A percentile compares a stretch with the other conserved stretches of the same genome.
Evolutionary conservation across 192 early-diverging fungal genomes (phyloP).

Genomic region (Podila clonocystis): DNA sequence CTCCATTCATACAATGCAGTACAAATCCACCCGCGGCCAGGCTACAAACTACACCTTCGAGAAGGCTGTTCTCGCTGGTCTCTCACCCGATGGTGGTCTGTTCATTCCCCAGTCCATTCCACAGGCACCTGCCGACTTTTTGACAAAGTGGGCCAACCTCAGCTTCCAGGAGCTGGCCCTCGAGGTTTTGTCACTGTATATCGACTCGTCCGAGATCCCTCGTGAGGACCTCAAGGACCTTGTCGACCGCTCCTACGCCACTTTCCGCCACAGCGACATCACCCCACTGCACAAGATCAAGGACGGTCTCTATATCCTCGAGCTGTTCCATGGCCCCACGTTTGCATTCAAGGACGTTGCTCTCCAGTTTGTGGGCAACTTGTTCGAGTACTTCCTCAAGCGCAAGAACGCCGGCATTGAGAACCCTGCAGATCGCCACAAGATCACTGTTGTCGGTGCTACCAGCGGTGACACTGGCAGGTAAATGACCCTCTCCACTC

Average conservation of each 20-base stretch:
- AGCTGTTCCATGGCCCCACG: constrained; percentile 97
- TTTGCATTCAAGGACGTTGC: constrained; percentile 99
- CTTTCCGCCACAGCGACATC: constrained; percentile 79
- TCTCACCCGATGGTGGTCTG: constrained; percentile 93
- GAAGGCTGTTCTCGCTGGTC: constrained; percentile 91
- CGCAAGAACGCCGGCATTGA: constrained; percentile 67
- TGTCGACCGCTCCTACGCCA: constrained; percentile 77
- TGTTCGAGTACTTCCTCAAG: constrained; percentile 97
- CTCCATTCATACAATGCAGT: constrained; percentile 75
- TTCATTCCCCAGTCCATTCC: constrained; percentile 93
- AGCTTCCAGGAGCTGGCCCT: constrained; percentile 86
- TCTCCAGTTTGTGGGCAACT: constrained; percentile 94
- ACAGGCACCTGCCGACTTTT: constrained; percentile 73
- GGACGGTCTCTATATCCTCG: constrained; percentile 78
- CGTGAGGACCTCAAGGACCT: constrained; percentile 74
- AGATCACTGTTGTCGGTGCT: constrained; percentile 91
- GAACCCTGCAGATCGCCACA: constrained; percentile 62
- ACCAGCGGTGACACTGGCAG: constrained; percentile 96
- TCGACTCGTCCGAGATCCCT: constrained; percentile 82
- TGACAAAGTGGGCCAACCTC: constrained; percentile 72
- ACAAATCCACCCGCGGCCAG: constrained; percentile 90
- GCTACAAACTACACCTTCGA: constrained; percentile 80
- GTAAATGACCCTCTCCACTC: constrained; percentile 29
- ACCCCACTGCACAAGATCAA: constrained; percentile 79
- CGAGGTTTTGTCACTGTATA: constrained; percentile 85